Conservation (phyloP, 352 stramenopile species). For the Globisporangium paddicum region DNA sequence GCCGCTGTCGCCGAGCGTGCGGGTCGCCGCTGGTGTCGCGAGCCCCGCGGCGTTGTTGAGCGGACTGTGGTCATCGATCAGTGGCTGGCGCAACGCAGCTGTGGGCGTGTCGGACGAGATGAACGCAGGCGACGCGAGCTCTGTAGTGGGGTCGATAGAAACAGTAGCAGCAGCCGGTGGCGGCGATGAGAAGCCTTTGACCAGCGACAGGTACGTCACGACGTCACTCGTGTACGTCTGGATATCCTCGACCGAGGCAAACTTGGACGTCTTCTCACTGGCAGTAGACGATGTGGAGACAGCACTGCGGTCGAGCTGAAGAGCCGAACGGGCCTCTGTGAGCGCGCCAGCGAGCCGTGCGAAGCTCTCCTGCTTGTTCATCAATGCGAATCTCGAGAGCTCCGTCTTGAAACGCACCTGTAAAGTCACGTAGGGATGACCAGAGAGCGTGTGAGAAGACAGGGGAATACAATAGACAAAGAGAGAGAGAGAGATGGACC, state of each 20-base stretch:
- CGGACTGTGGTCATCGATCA: constrained; percentile 27
- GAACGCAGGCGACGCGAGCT: not conserved
- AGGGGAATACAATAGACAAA: not conserved
- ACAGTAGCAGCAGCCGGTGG: constrained; percentile 1
- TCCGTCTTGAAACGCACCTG: constrained; percentile 45
- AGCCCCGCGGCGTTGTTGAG: constrained; percentile 5
- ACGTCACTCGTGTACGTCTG: constrained; percentile 29
- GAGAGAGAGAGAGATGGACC: constrained; percentile 7
- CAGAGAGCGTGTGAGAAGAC: not conserved
- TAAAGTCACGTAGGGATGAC: not conserved
- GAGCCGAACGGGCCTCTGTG: constrained; percentile 26
- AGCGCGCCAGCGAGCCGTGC: constrained; percentile 36
- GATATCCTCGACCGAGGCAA: constrained; percentile 25
- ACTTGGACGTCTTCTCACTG: constrained; percentile 20
- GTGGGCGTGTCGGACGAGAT: constrained; percentile 5
- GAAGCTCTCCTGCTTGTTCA: constrained; percentile 25
- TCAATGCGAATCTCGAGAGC: constrained; percentile 29
- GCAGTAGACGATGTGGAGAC: not conserved
- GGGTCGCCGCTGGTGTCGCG: not conserved
- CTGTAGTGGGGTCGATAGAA: not conserved
- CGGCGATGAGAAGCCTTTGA: constrained; percentile 42
- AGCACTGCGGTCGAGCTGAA: constrained; percentile 24
- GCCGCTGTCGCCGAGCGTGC: not conserved
- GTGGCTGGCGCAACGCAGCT: constrained; percentile 30
- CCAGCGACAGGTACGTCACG: constrained; percentile 42